Evolutionary conservation across 768 basidiomycete species (phyloP).

Genomic region (Hebeloma cylindrosporum): DNA sequence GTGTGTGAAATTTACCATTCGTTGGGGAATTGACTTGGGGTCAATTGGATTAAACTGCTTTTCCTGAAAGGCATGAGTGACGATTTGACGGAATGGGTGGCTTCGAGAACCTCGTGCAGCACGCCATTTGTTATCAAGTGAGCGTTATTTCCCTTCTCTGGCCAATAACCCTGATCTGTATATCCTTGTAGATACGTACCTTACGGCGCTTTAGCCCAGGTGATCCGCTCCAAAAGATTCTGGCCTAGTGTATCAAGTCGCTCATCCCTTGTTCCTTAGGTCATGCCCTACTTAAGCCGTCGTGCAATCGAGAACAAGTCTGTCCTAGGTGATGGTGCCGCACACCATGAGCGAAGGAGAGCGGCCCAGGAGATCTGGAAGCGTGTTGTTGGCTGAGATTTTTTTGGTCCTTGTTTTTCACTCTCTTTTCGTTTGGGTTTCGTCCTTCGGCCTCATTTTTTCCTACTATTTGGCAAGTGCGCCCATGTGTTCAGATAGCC

Average conservation of each 20-base stretch:
- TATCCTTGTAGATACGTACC: slow-evolving; percentile 59
- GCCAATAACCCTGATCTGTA: neutral
- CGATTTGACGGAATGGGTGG: slow-evolving; percentile 71
- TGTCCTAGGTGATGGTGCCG: slow-evolving; percentile 72
- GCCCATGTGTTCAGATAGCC: too few species aligned
- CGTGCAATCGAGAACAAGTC: slow-evolving; percentile 94
- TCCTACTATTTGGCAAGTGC: too few species aligned
- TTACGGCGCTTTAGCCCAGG: slow-evolving; percentile 71
- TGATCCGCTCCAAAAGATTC: slow-evolving; percentile 22
- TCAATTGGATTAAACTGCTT: neutral
- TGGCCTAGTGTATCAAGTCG: neutral
- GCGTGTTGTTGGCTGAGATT: slow-evolving; percentile 31
- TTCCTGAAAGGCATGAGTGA: slow-evolving; percentile 87
- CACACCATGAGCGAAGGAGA: slow-evolving; percentile 56
- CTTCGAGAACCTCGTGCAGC: slow-evolving; percentile 45
- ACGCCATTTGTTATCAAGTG: slow-evolving; percentile 81
- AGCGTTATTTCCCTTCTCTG: slow-evolving; percentile 21
- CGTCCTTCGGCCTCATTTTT: too few species aligned
- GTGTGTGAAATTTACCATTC: slow-evolving; percentile 37
- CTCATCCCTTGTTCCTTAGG: slow-evolving; percentile 37
- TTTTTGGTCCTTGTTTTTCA: too few species aligned
- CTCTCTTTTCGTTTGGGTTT: too few species aligned
- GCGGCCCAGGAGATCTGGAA: slow-evolving; percentile 56
- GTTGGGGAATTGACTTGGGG: neutral
- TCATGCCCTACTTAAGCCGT: slow-evolving; percentile 88